A percentile compares a stretch with the other conserved stretches of the same genome.
Conservation (phyloP, 2,329 filamentous ascomycete species). For the Colletotrichum sp. region DNA sequence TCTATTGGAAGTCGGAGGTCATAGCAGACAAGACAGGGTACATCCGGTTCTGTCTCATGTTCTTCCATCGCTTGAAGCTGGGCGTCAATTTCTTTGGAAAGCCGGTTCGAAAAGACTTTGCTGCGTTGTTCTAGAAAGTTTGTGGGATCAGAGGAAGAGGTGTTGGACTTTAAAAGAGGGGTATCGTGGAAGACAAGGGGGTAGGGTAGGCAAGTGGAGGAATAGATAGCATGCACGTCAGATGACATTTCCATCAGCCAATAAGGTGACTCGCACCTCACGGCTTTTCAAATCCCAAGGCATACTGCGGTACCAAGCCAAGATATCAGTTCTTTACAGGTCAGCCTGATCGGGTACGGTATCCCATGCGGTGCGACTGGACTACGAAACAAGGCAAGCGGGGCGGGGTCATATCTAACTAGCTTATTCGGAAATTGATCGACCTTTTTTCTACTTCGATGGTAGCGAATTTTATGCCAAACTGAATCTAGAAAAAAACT, state of each 20-base stretch:
- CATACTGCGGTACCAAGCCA: background rate
- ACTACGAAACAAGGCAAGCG: no score
- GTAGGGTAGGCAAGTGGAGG: rapidly evolving
- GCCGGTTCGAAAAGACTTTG: background rate
- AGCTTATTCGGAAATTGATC: no score
- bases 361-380: background rate
- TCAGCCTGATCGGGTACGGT: no score
- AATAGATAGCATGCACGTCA: rapidly evolving
- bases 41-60: background rate
- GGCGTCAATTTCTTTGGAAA: background rate
- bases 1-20: background rate
- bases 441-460: no score
- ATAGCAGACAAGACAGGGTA: background rate
- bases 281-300: rapidly evolving
- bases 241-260: rapidly evolving
- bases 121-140: background rate
- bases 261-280: background rate
- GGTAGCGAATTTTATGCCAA: no score
- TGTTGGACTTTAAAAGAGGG: rapidly evolving
- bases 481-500: no score
- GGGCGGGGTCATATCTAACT: no score
- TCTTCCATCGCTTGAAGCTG: background rate
- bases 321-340: background rate
- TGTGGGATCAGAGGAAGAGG: background rate
- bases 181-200: background rate